These are phyloP conservation scores for Yamadazyma jaroonii DNA, from an alignment of 1,139 yeast genomes.

Conservation along the genomic window DNA sequence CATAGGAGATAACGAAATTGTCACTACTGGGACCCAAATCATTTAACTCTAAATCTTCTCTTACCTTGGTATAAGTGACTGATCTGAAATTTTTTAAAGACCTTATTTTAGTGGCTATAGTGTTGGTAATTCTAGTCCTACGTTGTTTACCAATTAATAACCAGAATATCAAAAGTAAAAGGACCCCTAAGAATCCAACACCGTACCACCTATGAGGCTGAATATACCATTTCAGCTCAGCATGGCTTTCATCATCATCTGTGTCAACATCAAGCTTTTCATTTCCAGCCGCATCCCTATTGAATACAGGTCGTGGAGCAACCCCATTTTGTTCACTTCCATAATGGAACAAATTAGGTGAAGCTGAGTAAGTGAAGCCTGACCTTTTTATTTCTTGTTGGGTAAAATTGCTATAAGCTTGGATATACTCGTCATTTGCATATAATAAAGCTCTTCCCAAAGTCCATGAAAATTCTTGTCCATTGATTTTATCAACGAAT, in stretches of 20 bases:
- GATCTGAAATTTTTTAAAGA: not conserved
- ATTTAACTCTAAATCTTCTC: conserved; percentile 8
- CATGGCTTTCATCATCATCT: conserved; percentile 21
- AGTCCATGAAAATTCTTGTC: conserved; percentile 78
- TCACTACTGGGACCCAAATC: conserved; percentile 2
- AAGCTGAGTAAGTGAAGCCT: conserved; percentile 53
- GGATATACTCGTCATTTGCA: conserved; percentile 44
- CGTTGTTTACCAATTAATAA: conserved; percentile 46
- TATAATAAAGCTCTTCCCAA: conserved; percentile 76
- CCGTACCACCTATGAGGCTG: conserved; percentile 59
- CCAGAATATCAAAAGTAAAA: conserved; percentile 42
- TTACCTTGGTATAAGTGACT: conserved; percentile 2
- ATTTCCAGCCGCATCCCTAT: not conserved
- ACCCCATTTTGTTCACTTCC: conserved; percentile 55
- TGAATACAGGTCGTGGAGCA: conserved; percentile 42
- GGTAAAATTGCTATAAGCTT: conserved; percentile 34
- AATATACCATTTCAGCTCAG: conserved; percentile 38
- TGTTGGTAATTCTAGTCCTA: conserved; percentile 15
- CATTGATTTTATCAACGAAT: conserved; percentile 61
- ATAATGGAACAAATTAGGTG: conserved; percentile 42
- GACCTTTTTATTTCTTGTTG: conserved; percentile 14
- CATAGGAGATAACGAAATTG: not conserved
- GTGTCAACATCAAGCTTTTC: conserved; percentile 26
- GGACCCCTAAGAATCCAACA: conserved; percentile 42
- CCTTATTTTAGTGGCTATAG: conserved; percentile 2